These are phyloP conservation scores for Xylariaceae sp. DNA, from an alignment of 2,329 filamentous ascomycete genomes.

Conservation along the genomic window DNA sequence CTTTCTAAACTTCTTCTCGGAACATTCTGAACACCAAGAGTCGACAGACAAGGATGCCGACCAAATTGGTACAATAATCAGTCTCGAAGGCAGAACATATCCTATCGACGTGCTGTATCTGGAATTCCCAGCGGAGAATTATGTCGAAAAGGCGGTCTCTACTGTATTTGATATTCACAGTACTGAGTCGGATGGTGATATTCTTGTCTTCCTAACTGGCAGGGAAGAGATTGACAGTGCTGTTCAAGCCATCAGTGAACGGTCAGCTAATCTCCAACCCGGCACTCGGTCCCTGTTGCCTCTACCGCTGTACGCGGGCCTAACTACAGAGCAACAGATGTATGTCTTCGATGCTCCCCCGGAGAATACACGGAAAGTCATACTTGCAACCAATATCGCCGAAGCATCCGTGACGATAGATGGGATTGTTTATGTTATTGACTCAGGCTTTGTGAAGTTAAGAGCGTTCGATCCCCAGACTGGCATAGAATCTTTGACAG, in stretches of 20 bases:
- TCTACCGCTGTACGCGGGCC: conserved; percentile 81
- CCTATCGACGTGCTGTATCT: conserved; percentile 84
- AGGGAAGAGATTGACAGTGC: conserved; percentile 85
- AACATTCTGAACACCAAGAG: conserved; percentile 36
- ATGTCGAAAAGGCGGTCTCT: conserved; percentile 74
- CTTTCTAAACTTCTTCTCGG: conserved; percentile 72
- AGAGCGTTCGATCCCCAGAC: conserved; percentile 78
- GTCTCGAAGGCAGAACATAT: conserved; percentile 79
- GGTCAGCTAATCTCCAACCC: conserved; percentile 56
- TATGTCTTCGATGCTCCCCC: conserved; percentile 84
- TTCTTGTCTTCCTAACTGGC: conserved; percentile 86
- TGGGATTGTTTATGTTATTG: conserved; percentile 84
- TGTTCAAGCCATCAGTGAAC: conserved; percentile 73
- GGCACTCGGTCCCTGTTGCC: conserved; percentile 58
- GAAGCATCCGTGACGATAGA: conserved; percentile 95
- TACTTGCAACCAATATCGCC: conserved; percentile 92
- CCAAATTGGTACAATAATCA: conserved; percentile 60
- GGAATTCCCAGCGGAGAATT: conserved; percentile 73
- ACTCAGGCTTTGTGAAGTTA: conserved; percentile 86
- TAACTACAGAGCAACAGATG: conserved; percentile 89
- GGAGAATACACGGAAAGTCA: conserved; percentile 79
- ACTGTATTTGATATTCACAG: conserved; percentile 85
- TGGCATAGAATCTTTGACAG: conserved; percentile 81
- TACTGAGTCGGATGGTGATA: conserved; percentile 75
- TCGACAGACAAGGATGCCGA: conserved; percentile 24